These are phyloP conservation scores for Neurospora sublineolata DNA, from an alignment of 495 filamentous ascomycete genomes.

Conservation along the genomic window DNA sequence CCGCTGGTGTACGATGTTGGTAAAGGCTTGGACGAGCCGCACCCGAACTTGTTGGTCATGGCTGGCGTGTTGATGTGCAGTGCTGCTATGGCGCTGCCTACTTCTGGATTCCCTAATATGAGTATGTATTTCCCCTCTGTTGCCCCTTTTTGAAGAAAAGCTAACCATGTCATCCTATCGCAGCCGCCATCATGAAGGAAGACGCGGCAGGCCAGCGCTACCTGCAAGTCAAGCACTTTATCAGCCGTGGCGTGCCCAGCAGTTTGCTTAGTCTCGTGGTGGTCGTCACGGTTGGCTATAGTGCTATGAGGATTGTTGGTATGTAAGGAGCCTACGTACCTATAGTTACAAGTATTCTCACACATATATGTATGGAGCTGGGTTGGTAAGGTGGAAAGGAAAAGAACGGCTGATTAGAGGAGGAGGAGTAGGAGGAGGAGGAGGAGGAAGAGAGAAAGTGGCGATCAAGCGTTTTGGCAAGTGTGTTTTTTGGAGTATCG, in stretches of 20 bases:
- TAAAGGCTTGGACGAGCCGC: constrained; percentile 69
- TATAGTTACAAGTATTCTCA: neutral
- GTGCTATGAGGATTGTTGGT: constrained; percentile 68
- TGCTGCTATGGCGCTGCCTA: constrained; percentile 80
- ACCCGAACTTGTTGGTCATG: constrained; percentile 94
- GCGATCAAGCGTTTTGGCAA: neutral
- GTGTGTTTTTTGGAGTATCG: neutral
- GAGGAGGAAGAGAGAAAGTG: neutral
- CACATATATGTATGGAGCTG: neutral
- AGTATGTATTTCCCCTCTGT: constrained; percentile 48
- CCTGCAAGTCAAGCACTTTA: constrained; percentile 84
- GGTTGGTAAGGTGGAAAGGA: neutral
- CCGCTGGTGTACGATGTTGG: constrained; percentile 84
- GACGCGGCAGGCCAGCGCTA: constrained; percentile 86
- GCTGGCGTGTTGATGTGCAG: constrained; percentile 52
- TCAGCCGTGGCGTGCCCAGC: constrained; percentile 76
- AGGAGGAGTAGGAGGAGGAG: neutral
- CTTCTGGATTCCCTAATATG: constrained; percentile 97
- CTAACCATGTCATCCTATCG: neutral
- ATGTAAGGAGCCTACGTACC: constrained; percentile 36
- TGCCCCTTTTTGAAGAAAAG: neutral
- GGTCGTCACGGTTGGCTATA: constrained; percentile 80
- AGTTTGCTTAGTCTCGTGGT: constrained; percentile 71
- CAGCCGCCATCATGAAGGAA: constrained; percentile 99
- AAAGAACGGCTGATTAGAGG: constrained; percentile 1